Conservation (phyloP, 2,329 filamentous ascomycete species). For the Trichoderma koningiopsis region DNA sequence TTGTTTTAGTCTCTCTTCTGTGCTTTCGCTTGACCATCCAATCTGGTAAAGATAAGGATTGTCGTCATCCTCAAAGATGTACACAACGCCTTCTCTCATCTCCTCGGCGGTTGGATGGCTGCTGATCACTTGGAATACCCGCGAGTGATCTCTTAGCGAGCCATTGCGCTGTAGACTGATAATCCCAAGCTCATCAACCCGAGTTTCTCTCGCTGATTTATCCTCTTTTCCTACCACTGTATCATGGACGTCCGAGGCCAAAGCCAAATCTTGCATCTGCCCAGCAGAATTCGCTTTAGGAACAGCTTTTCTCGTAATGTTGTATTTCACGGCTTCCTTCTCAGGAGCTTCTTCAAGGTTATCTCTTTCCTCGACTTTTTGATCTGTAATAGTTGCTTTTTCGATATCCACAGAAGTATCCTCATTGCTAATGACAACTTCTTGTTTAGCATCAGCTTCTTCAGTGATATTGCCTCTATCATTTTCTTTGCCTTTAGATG, state of each 20-base stretch:
- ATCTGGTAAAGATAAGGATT: slow-evolving; percentile 1
- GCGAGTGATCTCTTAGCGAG: slow-evolving; percentile 14
- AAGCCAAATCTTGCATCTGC: background rate
- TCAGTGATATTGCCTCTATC: background rate
- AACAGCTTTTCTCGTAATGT: background rate
- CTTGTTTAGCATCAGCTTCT: background rate
- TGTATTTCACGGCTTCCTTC: background rate
- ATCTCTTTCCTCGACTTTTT: background rate
- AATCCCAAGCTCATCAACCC: background rate
- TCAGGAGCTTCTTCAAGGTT: background rate
- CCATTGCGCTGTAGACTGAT: background rate
- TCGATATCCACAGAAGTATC: background rate
- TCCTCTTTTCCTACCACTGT: background rate
- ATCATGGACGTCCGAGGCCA: background rate
- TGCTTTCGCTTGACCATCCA: slow-evolving; percentile 7
- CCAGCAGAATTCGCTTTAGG: background rate
- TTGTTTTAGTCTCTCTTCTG: background rate
- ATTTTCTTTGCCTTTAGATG: background rate
- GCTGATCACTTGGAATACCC: slow-evolving; percentile 1
- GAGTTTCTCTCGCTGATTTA: background rate
- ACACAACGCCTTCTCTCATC: slow-evolving; percentile 11
- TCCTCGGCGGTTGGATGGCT: background rate
- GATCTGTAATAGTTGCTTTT: background rate
- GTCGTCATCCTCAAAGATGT: background rate
- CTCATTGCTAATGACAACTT: background rate